These are phyloP conservation scores for Plantago major DNA, from an alignment of 257 asterid genomes.

Conservation along the genomic window DNA sequence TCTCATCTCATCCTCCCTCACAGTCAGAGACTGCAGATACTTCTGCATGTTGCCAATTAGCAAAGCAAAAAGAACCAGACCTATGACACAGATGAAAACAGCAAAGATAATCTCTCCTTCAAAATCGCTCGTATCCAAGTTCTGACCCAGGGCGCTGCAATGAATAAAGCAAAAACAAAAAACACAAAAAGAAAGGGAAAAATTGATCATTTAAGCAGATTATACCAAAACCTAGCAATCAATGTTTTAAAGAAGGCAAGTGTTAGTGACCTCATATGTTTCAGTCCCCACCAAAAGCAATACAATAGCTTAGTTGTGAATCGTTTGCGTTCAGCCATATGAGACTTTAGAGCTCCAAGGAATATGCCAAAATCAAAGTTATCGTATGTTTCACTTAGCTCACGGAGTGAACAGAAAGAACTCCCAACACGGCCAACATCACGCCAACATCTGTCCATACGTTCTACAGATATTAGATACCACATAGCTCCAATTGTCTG, in stretches of 20 bases:
- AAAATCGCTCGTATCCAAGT: conserved; percentile 39
- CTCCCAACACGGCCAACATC: conserved; percentile 57
- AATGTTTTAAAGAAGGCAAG: background rate
- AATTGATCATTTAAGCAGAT: background rate
- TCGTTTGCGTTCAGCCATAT: conserved; percentile 54
- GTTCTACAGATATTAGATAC: conserved; percentile 93
- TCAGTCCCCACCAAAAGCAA: conserved; percentile 99
- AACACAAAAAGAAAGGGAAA: background rate
- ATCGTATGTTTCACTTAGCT: conserved; percentile 54
- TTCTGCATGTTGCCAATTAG: conserved; percentile 62
- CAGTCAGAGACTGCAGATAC: conserved; percentile 90
- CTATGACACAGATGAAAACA: conserved; percentile 32
- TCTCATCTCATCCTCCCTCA: conserved; percentile 98
- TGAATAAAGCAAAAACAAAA: background rate
- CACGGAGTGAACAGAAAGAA: conserved; percentile 39
- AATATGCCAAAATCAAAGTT: conserved; percentile 96
- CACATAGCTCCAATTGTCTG: conserved; percentile 99
- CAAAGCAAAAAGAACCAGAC: conserved; percentile 34
- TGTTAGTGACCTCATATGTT: conserved; percentile 75
- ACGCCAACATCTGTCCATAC: conserved; percentile 92
- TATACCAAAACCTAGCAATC: background rate
- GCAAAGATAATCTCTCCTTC: conserved; percentile 39
- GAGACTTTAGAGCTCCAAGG: conserved; percentile 75
- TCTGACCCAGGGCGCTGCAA: conserved; percentile 46
- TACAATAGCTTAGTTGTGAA: conserved; percentile 77